Evolutionary conservation across 768 basidiomycete species (phyloP).

Genomic region (Trametes villosa): DNA sequence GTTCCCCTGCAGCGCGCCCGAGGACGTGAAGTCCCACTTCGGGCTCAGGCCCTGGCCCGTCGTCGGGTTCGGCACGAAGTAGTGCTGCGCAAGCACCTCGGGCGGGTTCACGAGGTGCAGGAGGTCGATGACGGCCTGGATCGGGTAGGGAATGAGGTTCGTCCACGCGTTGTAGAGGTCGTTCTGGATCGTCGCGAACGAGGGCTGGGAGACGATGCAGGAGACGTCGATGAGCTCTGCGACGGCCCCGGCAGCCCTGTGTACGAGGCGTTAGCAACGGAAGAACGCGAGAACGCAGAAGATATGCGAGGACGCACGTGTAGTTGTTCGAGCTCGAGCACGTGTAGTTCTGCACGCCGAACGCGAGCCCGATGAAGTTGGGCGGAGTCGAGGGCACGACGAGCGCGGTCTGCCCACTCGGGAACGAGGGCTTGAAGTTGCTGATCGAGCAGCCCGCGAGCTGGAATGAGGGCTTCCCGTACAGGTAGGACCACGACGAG

Average conservation of each 20-base stretch:
- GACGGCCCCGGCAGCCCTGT: constrained; percentile 47
- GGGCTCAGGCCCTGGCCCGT: constrained; percentile 36
- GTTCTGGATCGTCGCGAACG: constrained; percentile 27
- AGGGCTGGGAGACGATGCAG: constrained; percentile 29
- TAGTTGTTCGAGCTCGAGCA: constrained; percentile 44
- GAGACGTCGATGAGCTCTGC: constrained; percentile 40
- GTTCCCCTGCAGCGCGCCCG: constrained; percentile 25
- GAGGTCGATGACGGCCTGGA: constrained; percentile 29
- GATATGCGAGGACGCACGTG: constrained; percentile 40
- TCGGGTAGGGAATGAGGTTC: constrained; percentile 12
- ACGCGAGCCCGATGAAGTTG: constrained; percentile 48
- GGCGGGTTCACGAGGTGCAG: constrained; percentile 27
- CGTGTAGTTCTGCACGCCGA: constrained; percentile 61
- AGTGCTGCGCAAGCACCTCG: constrained; percentile 40
- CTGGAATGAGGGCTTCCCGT: not conserved
- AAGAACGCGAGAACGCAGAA: not conserved
- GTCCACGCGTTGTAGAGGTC: constrained; percentile 24
- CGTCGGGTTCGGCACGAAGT: constrained; percentile 40
- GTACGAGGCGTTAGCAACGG: not conserved
- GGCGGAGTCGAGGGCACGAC: constrained; percentile 40
- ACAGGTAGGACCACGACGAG: not conserved
- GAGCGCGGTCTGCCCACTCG: constrained; percentile 38
- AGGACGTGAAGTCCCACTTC: constrained; percentile 39
- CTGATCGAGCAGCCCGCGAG: constrained; percentile 32
- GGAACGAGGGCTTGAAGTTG: constrained; percentile 31